A percentile compares a stretch with the other conserved stretches of the same genome.
phyloP scores from a whole-genome alignment of 495 filamentous ascomycete genomes.

The Massariosphaeria phaeospora region DNA sequence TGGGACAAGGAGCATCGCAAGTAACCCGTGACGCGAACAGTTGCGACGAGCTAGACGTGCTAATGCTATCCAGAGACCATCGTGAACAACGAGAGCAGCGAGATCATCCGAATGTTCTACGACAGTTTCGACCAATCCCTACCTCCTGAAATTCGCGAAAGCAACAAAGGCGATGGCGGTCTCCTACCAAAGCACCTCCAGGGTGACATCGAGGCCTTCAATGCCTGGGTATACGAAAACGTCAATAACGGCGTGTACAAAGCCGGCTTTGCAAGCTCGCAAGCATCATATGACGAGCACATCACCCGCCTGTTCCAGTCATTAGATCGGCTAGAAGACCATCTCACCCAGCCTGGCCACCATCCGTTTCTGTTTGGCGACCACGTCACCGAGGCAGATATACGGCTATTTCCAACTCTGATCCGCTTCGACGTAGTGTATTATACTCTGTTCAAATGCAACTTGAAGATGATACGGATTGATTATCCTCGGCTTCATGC shows the following conservation, averaged over 20 bases:
- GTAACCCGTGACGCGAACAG: too few species aligned
- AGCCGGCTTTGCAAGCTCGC: constrained; percentile 62
- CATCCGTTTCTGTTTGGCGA: constrained; percentile 67
- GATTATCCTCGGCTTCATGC: constrained; percentile 67
- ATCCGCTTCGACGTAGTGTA: constrained; percentile 82
- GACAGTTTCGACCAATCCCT: constrained; percentile 53
- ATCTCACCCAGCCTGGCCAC: constrained; percentile 49
- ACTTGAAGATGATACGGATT: constrained; percentile 64
- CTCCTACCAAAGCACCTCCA: constrained; percentile 55
- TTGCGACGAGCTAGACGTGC: neutral
- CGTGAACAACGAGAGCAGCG: constrained; percentile 41
- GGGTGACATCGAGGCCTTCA: constrained; percentile 59
- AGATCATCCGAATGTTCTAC: constrained; percentile 41
- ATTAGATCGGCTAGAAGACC: constrained; percentile 65
- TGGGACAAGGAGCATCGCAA: constrained; percentile 56
- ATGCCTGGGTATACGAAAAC: constrained; percentile 75
- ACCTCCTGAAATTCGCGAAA: constrained; percentile 41
- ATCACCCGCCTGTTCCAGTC: constrained; percentile 63
- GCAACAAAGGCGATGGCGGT: constrained; percentile 44
- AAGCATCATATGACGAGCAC: constrained; percentile 69
- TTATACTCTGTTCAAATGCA: constrained; percentile 90
- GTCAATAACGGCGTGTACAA: constrained; percentile 87
- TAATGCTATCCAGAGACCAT: constrained; percentile 33
- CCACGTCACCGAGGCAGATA: constrained; percentile 70
- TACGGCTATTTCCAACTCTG: constrained; percentile 74